These are phyloP conservation scores for Nicotiana tomentosiformis DNA, from an alignment of 257 asterid species.

Conservation along the genomic window DNA sequence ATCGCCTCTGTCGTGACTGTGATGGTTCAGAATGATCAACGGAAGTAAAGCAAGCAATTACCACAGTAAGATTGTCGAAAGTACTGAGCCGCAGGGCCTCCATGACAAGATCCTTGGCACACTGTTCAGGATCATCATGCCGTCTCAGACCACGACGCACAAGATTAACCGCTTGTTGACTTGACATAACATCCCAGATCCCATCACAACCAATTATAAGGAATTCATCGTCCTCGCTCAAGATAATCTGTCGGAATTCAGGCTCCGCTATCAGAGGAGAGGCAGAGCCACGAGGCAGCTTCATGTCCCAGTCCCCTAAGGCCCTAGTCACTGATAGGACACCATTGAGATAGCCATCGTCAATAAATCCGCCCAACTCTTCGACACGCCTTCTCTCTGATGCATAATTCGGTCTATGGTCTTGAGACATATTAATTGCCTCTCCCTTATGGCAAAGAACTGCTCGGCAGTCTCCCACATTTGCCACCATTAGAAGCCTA, in stretches of 20 bases:
- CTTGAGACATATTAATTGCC: constrained; percentile 76
- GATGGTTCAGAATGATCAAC: constrained; percentile 35
- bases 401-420: constrained; percentile 53
- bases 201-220: constrained; percentile 83
- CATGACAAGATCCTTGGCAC: constrained; percentile 75
- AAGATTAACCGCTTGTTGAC: constrained; percentile 71
- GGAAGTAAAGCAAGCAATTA: constrained; percentile 54
- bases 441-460: constrained; percentile 74
- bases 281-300: constrained; percentile 62
- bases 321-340: constrained; percentile 71
- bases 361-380: constrained; percentile 64
- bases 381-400: constrained; percentile 59
- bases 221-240: constrained; percentile 72
- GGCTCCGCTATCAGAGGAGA: constrained; percentile 81
- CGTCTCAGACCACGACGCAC: constrained; percentile 62
- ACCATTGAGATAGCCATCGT: constrained; percentile 69
- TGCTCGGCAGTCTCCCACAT: constrained; percentile 80
- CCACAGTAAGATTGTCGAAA: constrained; percentile 66
- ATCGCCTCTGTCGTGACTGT: constrained; percentile 28
- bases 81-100: constrained; percentile 69
- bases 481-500: constrained; percentile 78
- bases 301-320: constrained; percentile 88
- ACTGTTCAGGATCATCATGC: constrained; percentile 74
- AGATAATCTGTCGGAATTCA: constrained; percentile 39
- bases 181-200: constrained; percentile 73